Evolutionary conservation across 2,329 filamentous ascomycete genomes (phyloP), one percentile per base, ranked within the genome.

Genomic region (Ophiocordyceps camponoti-leonardi): DNA sequence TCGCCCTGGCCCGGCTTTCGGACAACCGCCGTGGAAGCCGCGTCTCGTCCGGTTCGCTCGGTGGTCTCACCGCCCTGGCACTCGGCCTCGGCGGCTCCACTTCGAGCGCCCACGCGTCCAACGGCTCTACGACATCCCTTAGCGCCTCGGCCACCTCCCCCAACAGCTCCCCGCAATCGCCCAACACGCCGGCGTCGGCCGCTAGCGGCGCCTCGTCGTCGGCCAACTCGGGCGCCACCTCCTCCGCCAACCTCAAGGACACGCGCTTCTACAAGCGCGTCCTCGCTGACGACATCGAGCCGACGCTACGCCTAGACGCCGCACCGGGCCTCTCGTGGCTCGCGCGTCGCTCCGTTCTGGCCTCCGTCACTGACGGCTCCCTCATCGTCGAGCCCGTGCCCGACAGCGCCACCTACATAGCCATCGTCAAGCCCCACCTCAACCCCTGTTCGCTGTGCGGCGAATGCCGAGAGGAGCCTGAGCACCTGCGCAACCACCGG

Each of bases 281-380:
- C 6, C 64, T 96, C 23, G 73, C 77, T 19, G 92, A 98, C 61
- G 92, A 98, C 57, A 86, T 98, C 47, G 92, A 98, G 58, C 92
- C 92, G 0, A 94, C 92, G 0, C 67, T 98, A 11, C 80, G 92
- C 40, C 74, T 98, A 4, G 92, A 98, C 60, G 74, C 79, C 2
- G 88, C 92, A 0, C 92, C 92, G 0, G 86, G 88, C 0, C 75
- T 98, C 26, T 95, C 87, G 1, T 98, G 92, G 86, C 73, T 98
- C 42, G 87, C 86, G 43, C 82, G 90, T 42, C 80, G 92, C 47
- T 84, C 82, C 6, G 87, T 96, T 6, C 63, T 94, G 35, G 82
- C 75, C 49, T 81, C 86, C 45, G 83, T 98, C 52, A 83, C 82
- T 19, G 84, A 93, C 35, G 90, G 90, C 12, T 82, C 78, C 12